Evolutionary conservation across 768 basidiomycete species (phyloP).

Genomic region (Calocera viscosa): DNA sequence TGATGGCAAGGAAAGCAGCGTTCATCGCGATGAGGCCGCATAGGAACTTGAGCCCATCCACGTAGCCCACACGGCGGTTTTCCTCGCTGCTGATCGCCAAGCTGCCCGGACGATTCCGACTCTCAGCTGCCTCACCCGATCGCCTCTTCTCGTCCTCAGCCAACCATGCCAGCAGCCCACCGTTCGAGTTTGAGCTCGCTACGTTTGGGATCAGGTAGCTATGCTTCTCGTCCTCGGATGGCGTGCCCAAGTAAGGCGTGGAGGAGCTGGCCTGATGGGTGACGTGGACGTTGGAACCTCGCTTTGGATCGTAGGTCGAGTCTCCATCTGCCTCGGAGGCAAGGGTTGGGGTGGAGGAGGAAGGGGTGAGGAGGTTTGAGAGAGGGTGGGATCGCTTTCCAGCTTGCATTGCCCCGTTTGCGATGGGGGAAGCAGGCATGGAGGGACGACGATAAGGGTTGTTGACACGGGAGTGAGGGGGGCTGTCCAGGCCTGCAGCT

Average conservation of each 20-base stretch:
- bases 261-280: not conserved
- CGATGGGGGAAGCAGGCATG: not conserved
- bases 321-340: not conserved
- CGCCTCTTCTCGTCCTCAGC: slow-evolving; percentile 8
- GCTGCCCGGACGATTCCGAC: not conserved
- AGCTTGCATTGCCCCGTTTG: not conserved
- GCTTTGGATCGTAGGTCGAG: slow-evolving; percentile 1
- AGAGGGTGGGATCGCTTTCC: not conserved
- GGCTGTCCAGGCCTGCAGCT: not conserved
- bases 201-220: not conserved
- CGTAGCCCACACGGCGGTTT: slow-evolving; percentile 21
- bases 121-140: not conserved
- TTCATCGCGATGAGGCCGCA: slow-evolving; percentile 18
- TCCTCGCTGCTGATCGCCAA: slow-evolving; percentile 6
- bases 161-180: slow-evolving; percentile 4
- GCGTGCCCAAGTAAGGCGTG: not conserved
- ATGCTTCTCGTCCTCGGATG: slow-evolving; percentile 2
- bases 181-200: not conserved
- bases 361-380: slow-evolving; percentile 3
- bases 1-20: slow-evolving; percentile 12
- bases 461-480: not conserved
- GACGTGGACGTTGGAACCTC: not conserved
- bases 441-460: slow-evolving; percentile 4
- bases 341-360: not conserved
- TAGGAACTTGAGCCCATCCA: slow-evolving; percentile 19